Evolutionary conservation across 202 grass and related monocot genomes (phyloP).

Genomic region (Musa balbisiana): DNA sequence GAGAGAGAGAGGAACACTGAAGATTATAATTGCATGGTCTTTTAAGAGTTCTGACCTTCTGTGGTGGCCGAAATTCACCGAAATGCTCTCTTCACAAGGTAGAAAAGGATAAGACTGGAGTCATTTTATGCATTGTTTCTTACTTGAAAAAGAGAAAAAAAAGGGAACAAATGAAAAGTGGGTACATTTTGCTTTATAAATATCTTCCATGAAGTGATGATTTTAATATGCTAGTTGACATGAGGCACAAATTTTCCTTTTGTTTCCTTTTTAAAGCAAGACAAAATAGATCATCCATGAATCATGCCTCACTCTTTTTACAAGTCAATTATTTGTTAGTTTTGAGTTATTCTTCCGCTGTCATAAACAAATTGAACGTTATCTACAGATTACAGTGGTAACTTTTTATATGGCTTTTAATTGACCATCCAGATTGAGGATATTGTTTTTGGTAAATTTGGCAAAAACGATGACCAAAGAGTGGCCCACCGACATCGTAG

Average conservation of each 20-base stretch:
- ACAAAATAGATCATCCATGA: not conserved
- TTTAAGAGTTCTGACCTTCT: too few species aligned
- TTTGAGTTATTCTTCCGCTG: not conserved
- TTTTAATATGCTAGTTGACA: not conserved
- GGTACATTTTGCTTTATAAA: too few species aligned
- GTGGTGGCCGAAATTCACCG: too few species aligned
- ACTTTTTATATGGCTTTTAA: not conserved
- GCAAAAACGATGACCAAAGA: not conserved
- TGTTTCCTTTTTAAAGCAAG: not conserved
- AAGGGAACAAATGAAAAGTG: too few species aligned
- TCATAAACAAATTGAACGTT: not conserved
- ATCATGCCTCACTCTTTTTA: not conserved
- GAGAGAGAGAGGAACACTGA: too few species aligned
- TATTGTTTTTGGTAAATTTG: constrained; percentile 1
- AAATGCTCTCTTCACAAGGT: too few species aligned
- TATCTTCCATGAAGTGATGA: not conserved
- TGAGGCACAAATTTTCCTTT: not conserved
- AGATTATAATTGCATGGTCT: too few species aligned
- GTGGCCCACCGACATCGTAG: not conserved
- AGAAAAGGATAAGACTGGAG: too few species aligned
- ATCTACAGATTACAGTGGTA: not conserved
- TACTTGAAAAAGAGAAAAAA: too few species aligned
- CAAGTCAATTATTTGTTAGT: not conserved
- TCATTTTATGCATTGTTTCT: too few species aligned
- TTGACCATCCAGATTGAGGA: constrained; percentile 2